Evolutionary conservation across 1,284 basidiomycete genomes (phyloP).

Genomic region (Marasmius tenuissimus): DNA sequence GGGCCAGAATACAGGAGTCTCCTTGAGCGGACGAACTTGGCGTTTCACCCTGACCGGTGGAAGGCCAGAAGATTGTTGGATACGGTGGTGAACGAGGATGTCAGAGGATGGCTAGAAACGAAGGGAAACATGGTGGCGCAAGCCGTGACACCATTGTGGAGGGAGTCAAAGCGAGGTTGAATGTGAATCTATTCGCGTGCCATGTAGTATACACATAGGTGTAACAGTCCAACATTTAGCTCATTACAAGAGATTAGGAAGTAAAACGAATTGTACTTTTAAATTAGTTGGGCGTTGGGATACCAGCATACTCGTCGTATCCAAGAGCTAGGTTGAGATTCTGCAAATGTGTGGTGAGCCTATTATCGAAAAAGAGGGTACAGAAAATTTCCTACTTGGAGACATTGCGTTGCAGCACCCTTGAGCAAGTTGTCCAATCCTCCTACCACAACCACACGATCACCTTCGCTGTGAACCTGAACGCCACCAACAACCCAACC

Average conservation of each 20-base stretch:
- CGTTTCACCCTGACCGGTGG: conserved; percentile 7
- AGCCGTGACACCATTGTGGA: conserved; percentile 6
- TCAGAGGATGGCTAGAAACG: not conserved
- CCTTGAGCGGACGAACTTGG: not conserved
- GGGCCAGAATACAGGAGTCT: not conserved
- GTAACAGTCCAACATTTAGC: not conserved
- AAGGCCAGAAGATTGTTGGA: not conserved
- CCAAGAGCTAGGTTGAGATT: conserved; percentile 96
- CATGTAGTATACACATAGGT: not conserved
- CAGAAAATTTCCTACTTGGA: conserved; percentile 64
- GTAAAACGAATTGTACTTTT: not conserved
- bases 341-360: conserved; percentile 39
- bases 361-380: not conserved
- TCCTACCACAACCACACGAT: conserved; percentile 92
- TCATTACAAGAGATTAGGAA: not conserved
- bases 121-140: conserved; percentile 3
- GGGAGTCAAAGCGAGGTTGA: not conserved
- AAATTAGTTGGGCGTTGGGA: conserved; percentile 34
- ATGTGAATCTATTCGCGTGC: not conserved
- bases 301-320: conserved; percentile 88
- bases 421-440: conserved; percentile 96
- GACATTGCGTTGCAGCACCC: conserved; percentile 96
- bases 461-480: conserved; percentile 88
- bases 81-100: conserved; percentile 1
- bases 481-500: conserved; percentile 92